Percentiles rank a stretch among this genome's conserved stretches.
phyloP scores from a whole-genome alignment of 2,329 filamentous ascomycete species.

The Hymenoscyphus repandus region DNA sequence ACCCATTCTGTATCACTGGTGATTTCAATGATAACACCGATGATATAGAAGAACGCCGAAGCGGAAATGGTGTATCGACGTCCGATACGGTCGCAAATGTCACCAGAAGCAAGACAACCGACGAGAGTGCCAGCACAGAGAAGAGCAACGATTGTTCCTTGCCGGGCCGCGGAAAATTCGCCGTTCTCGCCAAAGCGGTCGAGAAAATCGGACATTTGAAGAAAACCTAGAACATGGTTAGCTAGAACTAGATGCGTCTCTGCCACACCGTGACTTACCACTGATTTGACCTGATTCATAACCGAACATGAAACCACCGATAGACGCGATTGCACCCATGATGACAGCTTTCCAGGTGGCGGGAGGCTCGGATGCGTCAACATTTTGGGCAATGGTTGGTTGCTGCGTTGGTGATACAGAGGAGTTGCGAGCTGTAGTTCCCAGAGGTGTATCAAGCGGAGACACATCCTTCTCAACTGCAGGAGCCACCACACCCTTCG shows the following conservation, averaged over 20 bases:
- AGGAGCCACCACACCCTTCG: not conserved
- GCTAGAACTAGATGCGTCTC: not conserved
- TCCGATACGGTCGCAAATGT: constrained; percentile 56
- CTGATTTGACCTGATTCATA: constrained; percentile 37
- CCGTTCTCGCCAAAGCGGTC: constrained; percentile 46
- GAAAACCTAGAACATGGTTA: constrained; percentile 49
- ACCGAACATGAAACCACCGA: constrained; percentile 54
- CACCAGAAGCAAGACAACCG: constrained; percentile 53
- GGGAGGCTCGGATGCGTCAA: not conserved
- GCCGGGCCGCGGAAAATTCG: constrained; percentile 51
- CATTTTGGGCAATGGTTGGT: not conserved
- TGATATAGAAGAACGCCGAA: constrained; percentile 56
- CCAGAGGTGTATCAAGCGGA: not conserved
- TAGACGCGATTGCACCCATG: constrained; percentile 46
- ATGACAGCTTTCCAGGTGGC: constrained; percentile 40
- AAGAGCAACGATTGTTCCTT: constrained; percentile 60
- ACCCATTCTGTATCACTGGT: constrained; percentile 52
- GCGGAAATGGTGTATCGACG: constrained; percentile 57
- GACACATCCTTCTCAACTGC: not conserved
- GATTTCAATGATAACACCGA: constrained; percentile 62
- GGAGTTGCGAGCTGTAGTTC: not conserved
- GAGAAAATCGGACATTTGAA: constrained; percentile 53
- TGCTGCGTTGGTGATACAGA: not conserved
- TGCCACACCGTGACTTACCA: constrained; percentile 35
- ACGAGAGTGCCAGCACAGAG: constrained; percentile 55